Base-by-base conservation (phyloP, 805 yeast species). In the Cyberlindnera mississippiensis region DNA sequence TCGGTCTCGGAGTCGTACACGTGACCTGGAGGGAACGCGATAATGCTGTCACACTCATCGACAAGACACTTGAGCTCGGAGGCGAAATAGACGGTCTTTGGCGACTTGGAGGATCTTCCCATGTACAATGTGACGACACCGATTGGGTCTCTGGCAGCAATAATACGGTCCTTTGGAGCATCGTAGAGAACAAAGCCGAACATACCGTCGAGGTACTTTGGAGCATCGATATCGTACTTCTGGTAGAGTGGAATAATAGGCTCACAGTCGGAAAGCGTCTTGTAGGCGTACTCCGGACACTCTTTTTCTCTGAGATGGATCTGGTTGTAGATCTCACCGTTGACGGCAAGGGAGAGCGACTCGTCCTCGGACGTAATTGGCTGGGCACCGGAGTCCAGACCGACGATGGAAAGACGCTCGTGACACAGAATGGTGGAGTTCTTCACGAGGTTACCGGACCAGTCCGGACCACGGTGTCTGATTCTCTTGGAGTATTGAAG, bases 381-480 rank as follows among this genome's bases (percentile, higher is more conserved):
- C 72, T 93, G 99, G 50, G 99, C 96, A 62, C 99, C 99, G 34
- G 96, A 74, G 65, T 89, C 97, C 56, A 93, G 75, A 56, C 99
- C 99, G 48, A 93, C 99, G 62, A 93, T 90, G 52, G 98, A 95
- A 63, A 93, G 75, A 73, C 99, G 86, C 73, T 93, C 99, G 65
- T 93, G 99, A 56, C 85, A 82, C 53, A 93, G 68, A 53, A 93
- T 82, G 36, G 97, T 87, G 51, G 72, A 64, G 81, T 86, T 86
- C 62, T 81, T 80, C 52, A 76, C 69, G 51, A 75, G 64, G 80
- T 88, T 89, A 60, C 99, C 99, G 29, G 89, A 76, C 99, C 99
- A 93, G 69, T 93, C 99, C 54, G 99, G 99, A 60, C 99, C 99
- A 69, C 99, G 83, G 69, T 93, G 99, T 72, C 99, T 82, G 64